Evolutionary conservation across 768 basidiomycete species (phyloP), one percentile per base, ranked within the genome.

Genomic region (Termitomyces sp.): DNA sequence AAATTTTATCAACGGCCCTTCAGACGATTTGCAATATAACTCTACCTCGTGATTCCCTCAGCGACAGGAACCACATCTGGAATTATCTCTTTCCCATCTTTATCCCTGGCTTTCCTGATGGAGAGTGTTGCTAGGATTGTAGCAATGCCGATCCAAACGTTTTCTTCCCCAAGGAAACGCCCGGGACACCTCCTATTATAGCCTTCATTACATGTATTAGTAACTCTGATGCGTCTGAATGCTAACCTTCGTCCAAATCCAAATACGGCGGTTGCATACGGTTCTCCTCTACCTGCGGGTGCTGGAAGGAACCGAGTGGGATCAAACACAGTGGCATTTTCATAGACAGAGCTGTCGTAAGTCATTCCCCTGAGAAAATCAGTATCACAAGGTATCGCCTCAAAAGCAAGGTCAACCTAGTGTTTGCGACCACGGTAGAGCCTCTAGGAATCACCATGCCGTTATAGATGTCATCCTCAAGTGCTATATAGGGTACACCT

Each of bases 161-260:
- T 76, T 1, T 75, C 71, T n/a, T 79, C 75, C 5, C 75, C 79
- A 41, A 82, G 67, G 41, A 75, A 57, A 40, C 71, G 64, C 7
- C 80, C 82, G 13, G 78, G 74, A 54, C 78, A 80, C 13, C 73
- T 50, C 64, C 44, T 40, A 41, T 35, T 16, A 16, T 28, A 41
- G 14, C 16, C 16, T 18, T 26, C 20, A 14, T 10, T 2, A 3
- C 0, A 13, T 23, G 51, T 7, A 10, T 10, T 20, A 38, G 3
- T 1, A 8, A 40, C 7, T 16, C 14, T 7, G 2, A 23, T 30
- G 10, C 23, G 20, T 38, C 32, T 4, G 35, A 32, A 6, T 55
- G n/a, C 66, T 32, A 40, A 70, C 68, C 69, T 50, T 16, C 67
- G 63, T 14, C 70, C 70, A 52, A 63, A 68, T 7, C 70, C 70